phyloP scores from a whole-genome alignment of 176 grass and related monocot species.

The Carex scoparia region DNA sequence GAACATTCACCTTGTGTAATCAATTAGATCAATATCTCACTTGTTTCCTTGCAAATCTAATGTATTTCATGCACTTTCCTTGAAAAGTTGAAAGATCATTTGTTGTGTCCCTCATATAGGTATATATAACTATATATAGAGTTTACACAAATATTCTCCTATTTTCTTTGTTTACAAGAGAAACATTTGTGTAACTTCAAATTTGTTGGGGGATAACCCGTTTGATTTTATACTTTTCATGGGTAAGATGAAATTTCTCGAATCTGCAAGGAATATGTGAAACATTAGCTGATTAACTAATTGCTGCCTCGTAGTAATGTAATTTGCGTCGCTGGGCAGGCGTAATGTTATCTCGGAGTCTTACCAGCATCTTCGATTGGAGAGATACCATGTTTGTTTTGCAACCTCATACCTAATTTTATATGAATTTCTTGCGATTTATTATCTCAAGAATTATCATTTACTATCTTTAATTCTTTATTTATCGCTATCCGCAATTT shows the following conservation, averaged over 20 bases:
- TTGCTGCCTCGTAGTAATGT: conserved; percentile 64
- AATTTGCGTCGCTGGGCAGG: conserved; percentile 99
- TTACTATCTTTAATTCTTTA: conserved; percentile 51
- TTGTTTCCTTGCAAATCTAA: not conserved
- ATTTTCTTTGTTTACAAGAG: not conserved
- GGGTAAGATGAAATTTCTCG: not conserved
- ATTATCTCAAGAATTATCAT: conserved; percentile 53
- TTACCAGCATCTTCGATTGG: conserved; percentile 95
- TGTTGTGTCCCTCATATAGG: not conserved
- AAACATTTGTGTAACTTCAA: not conserved
- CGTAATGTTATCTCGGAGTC: conserved; percentile 84
- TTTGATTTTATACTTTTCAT: not conserved
- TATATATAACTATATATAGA: not conserved
- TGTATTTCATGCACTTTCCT: not conserved
- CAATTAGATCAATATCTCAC: not conserved
- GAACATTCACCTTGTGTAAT: not conserved
- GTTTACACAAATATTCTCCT: not conserved
- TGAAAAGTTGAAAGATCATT: conserved; percentile 8
- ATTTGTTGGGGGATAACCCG: not conserved
- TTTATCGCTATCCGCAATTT: conserved; percentile 46
- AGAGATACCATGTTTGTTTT: conserved; percentile 98
- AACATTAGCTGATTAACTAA: conserved; percentile 59
- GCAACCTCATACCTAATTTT: conserved; percentile 62
- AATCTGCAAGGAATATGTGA: conserved; percentile 38
- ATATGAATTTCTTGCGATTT: conserved; percentile 58